phyloP scores from a whole-genome alignment of 495 filamentous ascomycete species.

The Acidiella bohemica region DNA sequence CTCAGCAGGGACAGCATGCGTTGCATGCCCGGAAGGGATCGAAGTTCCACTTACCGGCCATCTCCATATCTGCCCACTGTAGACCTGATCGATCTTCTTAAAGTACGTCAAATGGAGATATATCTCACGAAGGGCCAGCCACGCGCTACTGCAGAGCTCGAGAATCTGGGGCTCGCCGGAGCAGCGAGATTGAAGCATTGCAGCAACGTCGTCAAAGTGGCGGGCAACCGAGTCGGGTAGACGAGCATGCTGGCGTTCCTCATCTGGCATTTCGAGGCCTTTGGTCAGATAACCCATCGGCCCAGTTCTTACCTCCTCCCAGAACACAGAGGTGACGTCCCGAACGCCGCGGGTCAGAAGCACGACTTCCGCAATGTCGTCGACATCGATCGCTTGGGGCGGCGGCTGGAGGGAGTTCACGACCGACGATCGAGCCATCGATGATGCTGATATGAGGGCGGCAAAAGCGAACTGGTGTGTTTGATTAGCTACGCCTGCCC shows the following conservation, averaged over 20 bases:
- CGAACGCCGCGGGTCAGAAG: slow-evolving; percentile 1
- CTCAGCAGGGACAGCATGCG: too few relatives aligned
- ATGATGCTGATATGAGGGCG: background rate
- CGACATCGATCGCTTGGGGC: slow-evolving; percentile 1
- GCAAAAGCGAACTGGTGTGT: slow-evolving; percentile 12
- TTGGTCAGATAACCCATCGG: background rate
- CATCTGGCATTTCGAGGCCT: background rate
- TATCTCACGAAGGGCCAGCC: background rate
- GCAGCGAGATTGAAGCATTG: background rate
- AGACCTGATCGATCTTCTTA: background rate
- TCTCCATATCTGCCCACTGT: background rate
- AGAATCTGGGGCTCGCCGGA: background rate
- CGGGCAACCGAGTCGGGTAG: background rate
- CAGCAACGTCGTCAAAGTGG: background rate
- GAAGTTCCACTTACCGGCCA: too few relatives aligned
- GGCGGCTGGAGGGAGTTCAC: background rate
- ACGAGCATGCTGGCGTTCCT: background rate
- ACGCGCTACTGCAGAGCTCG: background rate
- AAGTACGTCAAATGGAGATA: slow-evolving; percentile 1
- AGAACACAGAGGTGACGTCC: background rate
- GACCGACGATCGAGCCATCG: slow-evolving; percentile 3
- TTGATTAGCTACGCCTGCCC: too few relatives aligned
- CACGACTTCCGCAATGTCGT: background rate
- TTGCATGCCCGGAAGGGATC: too few relatives aligned
- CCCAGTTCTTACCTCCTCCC: background rate